Percentiles rank a stretch among this genome's conserved stretches.
These are phyloP conservation scores for Acanthamoeba quina DNA, from an alignment of 208 protist species.

Conservation along the genomic window DNA sequence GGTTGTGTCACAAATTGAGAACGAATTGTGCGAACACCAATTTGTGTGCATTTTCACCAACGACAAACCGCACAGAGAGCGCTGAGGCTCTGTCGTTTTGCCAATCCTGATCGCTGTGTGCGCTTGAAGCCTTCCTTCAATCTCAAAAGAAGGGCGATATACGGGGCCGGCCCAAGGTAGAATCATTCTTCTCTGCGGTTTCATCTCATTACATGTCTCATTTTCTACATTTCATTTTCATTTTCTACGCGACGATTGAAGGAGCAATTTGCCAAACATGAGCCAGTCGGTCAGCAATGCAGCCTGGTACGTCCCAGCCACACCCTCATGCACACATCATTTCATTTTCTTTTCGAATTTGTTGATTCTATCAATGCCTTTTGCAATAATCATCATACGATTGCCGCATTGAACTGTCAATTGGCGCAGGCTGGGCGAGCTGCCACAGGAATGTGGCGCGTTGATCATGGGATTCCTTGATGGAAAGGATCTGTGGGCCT, in stretches of 20 bases:
- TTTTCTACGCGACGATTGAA: not conserved
- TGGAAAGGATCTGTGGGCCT: slow-evolving; percentile 34
- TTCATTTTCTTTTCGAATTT: not conserved
- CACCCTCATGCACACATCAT: too few species aligned
- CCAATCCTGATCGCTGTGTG: too few species aligned
- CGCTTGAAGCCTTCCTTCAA: too few species aligned
- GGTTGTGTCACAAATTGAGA: too few species aligned
- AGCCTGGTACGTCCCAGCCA: not conserved
- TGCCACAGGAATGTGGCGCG: slow-evolving; percentile 11
- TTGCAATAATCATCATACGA: not conserved
- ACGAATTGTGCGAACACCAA: too few species aligned
- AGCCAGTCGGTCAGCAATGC: not conserved
- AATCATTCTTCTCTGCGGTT: too few species aligned
- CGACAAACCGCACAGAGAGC: too few species aligned
- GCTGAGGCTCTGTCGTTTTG: too few species aligned
- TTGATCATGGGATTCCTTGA: slow-evolving; percentile 17
- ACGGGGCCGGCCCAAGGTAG: too few species aligned
- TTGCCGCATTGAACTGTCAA: too few species aligned
- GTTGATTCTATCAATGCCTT: not conserved
- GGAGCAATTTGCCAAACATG: not conserved
- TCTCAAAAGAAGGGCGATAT: too few species aligned
- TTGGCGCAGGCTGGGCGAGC: not conserved
- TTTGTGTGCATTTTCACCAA: too few species aligned
- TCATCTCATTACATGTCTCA: not conserved
- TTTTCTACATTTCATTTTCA: not conserved